Base-by-base conservation (phyloP, 176 grass and related monocot species). In the Zoysia japonica region DNA sequence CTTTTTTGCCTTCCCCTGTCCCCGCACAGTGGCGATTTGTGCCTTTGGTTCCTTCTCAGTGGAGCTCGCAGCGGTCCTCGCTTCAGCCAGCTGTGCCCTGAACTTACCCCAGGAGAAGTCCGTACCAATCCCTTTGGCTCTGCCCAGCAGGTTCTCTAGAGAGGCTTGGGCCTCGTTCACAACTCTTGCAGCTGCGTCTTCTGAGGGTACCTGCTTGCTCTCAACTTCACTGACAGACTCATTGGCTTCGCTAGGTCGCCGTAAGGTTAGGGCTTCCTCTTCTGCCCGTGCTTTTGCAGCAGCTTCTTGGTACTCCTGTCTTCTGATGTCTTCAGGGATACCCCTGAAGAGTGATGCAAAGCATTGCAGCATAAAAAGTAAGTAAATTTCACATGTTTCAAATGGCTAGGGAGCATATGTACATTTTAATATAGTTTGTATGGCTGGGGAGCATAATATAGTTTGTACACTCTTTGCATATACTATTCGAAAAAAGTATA, bases 311-410 rank as follows among this genome's bases (percentile, higher is more conserved):
- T 97, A 97, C 42, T 73, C 89, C 86, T 81, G 87, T 82, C 94
- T 91, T 88, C 94, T 90, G 54, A 67, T 86, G 60, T 97, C 94
- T 90, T 94, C 89, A n/a, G 94, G 89, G 77, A 97, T 93, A 70
- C 65, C 70, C 65, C 93, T 97, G 65, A 52, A 82, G 43, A 80
- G 47, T 2, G 37, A 41, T 37, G 15, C 5, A 74, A 69, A 48
- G 57, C 42, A 67, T 44, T 13, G 74, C 36, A 63, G 28, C 57
- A 61, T 11, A 60, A 20, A 76, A 2, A 79, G 5, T 60, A 20
- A 70, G 41, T 76, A 41, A 50, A 15, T 46, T 68, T 20, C 15
- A 3, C 6, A 13, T 17, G 39, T 35, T 72, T 17, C 11, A 84
- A 70, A 81, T 13, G 35, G 61, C 40, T 28, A 53, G 1, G 10